Percentiles rank a stretch among this genome's conserved stretches.
Evolutionary conservation across 2,329 filamentous ascomycete genomes (phyloP).

Genomic region (Colletotrichum brevisporum): DNA sequence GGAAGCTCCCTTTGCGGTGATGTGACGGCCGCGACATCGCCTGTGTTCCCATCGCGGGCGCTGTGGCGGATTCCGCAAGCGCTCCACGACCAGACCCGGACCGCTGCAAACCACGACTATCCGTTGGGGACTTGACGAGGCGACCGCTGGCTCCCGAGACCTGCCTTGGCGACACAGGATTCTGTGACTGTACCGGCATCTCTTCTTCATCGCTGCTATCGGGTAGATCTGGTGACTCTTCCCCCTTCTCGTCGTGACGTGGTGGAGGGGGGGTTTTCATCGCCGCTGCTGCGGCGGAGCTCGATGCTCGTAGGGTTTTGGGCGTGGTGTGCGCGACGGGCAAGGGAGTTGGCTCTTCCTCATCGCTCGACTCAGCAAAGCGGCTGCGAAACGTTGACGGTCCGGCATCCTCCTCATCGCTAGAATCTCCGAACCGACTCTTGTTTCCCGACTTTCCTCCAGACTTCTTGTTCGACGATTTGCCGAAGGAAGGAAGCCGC

Average conservation of each 20-base stretch:
- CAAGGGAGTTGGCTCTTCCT: slow-evolving; percentile 75
- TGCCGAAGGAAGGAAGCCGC: slow-evolving; percentile 60
- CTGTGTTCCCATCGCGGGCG: slow-evolving; percentile 43
- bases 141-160: slow-evolving; percentile 33
- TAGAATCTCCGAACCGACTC: slow-evolving; percentile 73
- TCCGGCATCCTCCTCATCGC: slow-evolving; percentile 68
- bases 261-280: slow-evolving; percentile 50
- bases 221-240: slow-evolving; percentile 70
- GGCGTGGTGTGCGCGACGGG: slow-evolving; percentile 73
- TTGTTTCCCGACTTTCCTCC: slow-evolving; percentile 53
- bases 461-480: slow-evolving; percentile 52
- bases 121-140: slow-evolving; percentile 43
- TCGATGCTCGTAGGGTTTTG: slow-evolving; percentile 50
- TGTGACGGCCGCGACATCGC: slow-evolving; percentile 47
- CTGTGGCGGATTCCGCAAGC: slow-evolving; percentile 45
- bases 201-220: slow-evolving; percentile 69
- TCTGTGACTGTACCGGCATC: slow-evolving; percentile 28
- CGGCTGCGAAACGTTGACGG: slow-evolving; percentile 65
- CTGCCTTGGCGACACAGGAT: slow-evolving; percentile 42
- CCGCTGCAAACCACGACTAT: slow-evolving; percentile 50
- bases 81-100: slow-evolving; percentile 59
- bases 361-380: slow-evolving; percentile 81
- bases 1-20: slow-evolving; percentile 64
- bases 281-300: slow-evolving; percentile 51
- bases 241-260: slow-evolving; percentile 59